Conservation (phyloP, 2,329 filamentous ascomycete genomes). For the Thielaviopsis musarum region DNA sequence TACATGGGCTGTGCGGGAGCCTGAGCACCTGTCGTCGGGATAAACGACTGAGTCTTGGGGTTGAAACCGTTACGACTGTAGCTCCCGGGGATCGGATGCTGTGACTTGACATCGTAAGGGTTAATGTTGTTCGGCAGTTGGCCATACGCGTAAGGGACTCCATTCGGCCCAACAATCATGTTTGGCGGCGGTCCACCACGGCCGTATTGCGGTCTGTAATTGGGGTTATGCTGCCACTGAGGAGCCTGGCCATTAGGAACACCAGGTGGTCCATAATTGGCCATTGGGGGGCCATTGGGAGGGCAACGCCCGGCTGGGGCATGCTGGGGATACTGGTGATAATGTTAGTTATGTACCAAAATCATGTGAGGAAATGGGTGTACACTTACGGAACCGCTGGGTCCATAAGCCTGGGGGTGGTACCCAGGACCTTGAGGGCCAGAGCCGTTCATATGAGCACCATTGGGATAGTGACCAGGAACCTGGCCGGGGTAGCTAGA, state of each 20-base stretch:
- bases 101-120: conserved; percentile 47
- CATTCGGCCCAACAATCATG: conserved; percentile 14
- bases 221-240: conserved; percentile 24
- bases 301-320: neutral
- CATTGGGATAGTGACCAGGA: neutral
- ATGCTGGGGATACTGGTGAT: neutral
- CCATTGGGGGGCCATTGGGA: neutral
- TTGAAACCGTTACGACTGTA: conserved; percentile 80
- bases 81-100: conserved; percentile 67
- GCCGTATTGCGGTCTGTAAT: conserved; percentile 18
- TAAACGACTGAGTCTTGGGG: conserved; percentile 82
- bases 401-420: conserved; percentile 16
- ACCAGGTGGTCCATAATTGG: neutral
- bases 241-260: conserved; percentile 8
- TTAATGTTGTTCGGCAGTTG: conserved; percentile 57
- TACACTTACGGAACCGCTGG: conserved; percentile 24
- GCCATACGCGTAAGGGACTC: conserved; percentile 55
- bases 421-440: conserved; percentile 26
- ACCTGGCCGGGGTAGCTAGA: neutral
- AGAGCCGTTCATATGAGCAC: neutral
- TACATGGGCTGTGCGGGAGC: conserved; percentile 1
- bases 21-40: conserved; percentile 35
- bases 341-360: neutral
- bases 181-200: conserved; percentile 13
- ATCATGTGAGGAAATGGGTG: neutral